Base-by-base conservation (phyloP, 345 rosid species). In the Eucalyptus pauciflora region DNA sequence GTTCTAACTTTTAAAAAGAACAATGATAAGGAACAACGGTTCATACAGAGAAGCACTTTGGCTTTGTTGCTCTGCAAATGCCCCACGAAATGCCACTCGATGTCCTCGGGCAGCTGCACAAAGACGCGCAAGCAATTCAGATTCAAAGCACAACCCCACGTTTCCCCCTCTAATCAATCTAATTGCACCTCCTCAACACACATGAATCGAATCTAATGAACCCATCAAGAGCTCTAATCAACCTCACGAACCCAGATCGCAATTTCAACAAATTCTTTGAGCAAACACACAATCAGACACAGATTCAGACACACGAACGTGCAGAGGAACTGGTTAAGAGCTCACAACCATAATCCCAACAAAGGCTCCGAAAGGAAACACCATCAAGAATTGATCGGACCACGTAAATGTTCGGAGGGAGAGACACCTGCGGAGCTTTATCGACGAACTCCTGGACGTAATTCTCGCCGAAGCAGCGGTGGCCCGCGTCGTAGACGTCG, bases 21-120 rank as follows among this genome's bases (percentile, higher is more conserved):
- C 4, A 20, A 12, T 54, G 17, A 31, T 18, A 58, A 51, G 48
- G 45, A 27, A 8, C 86, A 87, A 18, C 24, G 69, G 50, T 86
- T 52, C 95, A 91, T 88, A 97, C 99, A 92, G 86, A 97, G 89
- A 89, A 97, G 95, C 56, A 92, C 89, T 91, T 96, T 97, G 86
- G 93, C 98, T 95, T 97, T 97, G 93, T 97, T 97, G 92, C 95
- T 95, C 94, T 97, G 99, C 92, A 96, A 92, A 89, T 96, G 98
- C 88, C 99, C 99, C 50, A 96, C 90, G 89, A 93, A 97, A 92
- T 96, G 99, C 99, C 99, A 97, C 90, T 96, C 92, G 31, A 97
- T 93, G 90, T 97, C 98, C 86, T 91, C 94, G 5, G 99, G 99
- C 60, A 96, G 96, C 99, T 96, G 95, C 90, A 50, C 17, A 27